Evolutionary conservation across 2,329 filamentous ascomycete species (phyloP).

Genomic region (Curvularia verruculosa): DNA sequence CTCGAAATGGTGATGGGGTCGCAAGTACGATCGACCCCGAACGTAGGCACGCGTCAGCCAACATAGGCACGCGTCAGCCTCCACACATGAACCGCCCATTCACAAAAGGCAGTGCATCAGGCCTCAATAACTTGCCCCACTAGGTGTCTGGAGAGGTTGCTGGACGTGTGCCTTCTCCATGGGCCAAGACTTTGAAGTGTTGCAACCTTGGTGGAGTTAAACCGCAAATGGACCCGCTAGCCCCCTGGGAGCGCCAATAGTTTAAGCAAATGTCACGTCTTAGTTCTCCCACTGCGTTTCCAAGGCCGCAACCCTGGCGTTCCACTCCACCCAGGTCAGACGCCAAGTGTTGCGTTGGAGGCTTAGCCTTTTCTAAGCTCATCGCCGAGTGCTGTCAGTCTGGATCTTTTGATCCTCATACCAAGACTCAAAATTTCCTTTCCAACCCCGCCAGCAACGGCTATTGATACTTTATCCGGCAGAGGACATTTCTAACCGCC

Average conservation of each 20-base stretch:
- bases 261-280: constrained; percentile 25
- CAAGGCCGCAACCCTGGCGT: constrained; percentile 15
- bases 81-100: constrained; percentile 23
- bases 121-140: constrained; percentile 14
- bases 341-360: constrained; percentile 36
- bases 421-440: constrained; percentile 28
- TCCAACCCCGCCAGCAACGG: constrained; percentile 21
- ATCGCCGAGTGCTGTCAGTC: constrained; percentile 25
- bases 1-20: neutral
- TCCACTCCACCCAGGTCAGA: constrained; percentile 28
- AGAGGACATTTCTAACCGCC: constrained; percentile 13
- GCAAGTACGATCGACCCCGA: constrained; percentile 9
- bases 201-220: constrained; percentile 40
- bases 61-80: constrained; percentile 27
- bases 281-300: constrained; percentile 26
- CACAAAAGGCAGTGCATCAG: constrained; percentile 23
- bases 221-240: constrained; percentile 23
- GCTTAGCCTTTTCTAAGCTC: constrained; percentile 41
- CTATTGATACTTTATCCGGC: constrained; percentile 21
- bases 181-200: constrained; percentile 32
- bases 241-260: constrained; percentile 19
- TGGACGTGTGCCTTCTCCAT: constrained; percentile 11
- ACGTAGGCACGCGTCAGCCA: constrained; percentile 27
- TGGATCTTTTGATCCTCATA: constrained; percentile 21
- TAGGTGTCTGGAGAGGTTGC: constrained; percentile 11